Base-by-base conservation (phyloP, 345 rosid species). In the Salix dunnii region DNA sequence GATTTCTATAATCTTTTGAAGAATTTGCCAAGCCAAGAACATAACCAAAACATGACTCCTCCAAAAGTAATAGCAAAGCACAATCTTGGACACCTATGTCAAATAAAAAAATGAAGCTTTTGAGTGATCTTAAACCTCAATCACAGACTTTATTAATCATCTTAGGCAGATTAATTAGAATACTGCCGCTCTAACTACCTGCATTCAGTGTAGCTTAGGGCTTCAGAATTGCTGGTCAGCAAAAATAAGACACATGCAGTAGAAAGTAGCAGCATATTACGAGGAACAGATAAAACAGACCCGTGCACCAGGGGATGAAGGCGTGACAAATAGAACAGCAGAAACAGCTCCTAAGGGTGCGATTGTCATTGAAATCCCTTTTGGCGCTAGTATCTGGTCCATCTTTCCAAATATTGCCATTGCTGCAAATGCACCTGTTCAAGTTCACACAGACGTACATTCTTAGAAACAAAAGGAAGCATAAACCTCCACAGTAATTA, bases 321-420 rank as follows among this genome's bases (percentile, higher is more conserved):
- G 97, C 36, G 90, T 42, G 70, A 84, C 81, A 80, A 93, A 90
- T 67, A 95, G 97, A 49, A 91, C 91, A 36, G 99, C 96, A 40
- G 79, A 90, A 74, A 95, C 99, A 13, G 99, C 97, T 8, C 99
- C 99, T 33, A 91, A 75, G 14, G 99, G 99, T 28, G 99, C 96
- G 74, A 95, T 89, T 14, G 97, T 90, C 82, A 91, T 83, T 27
- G 97, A 84, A 65, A 95, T 65, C 67, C 97, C 99, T 77, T 87
- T 91, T 2, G 94, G 84, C 30, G 88, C 89, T 40, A 93, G 74
- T 16, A 91, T 76, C 68, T 93, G 96, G 80, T 95, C 99, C 70
- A 95, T 82, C 86, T 89, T 95, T 80, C 97, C 97, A 78, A 93
- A 68, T 78, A 91, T 55, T 11, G 97, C 99, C 99, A 95, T 95